These are phyloP conservation scores for Sordaria brevicollis DNA, from an alignment of 495 filamentous ascomycete genomes.

Conservation along the genomic window DNA sequence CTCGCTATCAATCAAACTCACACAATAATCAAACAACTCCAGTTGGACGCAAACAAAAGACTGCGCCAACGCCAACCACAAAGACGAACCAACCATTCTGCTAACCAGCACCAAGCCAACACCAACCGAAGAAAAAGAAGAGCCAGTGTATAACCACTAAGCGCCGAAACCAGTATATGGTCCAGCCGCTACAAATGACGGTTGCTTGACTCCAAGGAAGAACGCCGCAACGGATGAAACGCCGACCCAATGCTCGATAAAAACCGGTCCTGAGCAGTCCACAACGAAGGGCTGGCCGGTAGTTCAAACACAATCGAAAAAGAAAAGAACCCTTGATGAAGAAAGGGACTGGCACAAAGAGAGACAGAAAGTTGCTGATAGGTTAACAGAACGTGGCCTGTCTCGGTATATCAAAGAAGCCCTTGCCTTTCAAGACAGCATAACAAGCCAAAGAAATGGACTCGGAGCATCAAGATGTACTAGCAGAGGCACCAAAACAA, in stretches of 20 bases:
- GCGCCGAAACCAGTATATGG: neutral
- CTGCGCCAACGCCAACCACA: neutral
- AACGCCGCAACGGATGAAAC: neutral
- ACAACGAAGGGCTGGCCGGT: neutral
- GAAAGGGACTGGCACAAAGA: neutral
- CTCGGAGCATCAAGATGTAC: neutral
- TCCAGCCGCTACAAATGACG: neutral
- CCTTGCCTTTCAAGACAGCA: neutral
- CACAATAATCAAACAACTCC: neutral
- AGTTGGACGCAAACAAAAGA: neutral
- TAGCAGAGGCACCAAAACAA: neutral
- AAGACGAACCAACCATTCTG: neutral
- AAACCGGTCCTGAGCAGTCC: neutral
- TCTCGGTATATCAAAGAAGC: neutral
- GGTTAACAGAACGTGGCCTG: neutral
- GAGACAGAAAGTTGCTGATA: neutral
- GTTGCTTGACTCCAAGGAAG: neutral
- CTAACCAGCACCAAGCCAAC: neutral
- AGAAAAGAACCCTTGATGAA: neutral
- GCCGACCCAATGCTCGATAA: neutral
- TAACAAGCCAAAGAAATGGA: neutral
- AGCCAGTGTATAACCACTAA: neutral
- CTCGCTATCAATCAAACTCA: neutral
- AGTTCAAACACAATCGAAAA: neutral
- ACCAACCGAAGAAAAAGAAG: neutral